Evolutionary conservation across 306 rosid species (phyloP), one percentile per base, ranked within the genome.

Genomic region (Fragaria nilgerrensis): DNA sequence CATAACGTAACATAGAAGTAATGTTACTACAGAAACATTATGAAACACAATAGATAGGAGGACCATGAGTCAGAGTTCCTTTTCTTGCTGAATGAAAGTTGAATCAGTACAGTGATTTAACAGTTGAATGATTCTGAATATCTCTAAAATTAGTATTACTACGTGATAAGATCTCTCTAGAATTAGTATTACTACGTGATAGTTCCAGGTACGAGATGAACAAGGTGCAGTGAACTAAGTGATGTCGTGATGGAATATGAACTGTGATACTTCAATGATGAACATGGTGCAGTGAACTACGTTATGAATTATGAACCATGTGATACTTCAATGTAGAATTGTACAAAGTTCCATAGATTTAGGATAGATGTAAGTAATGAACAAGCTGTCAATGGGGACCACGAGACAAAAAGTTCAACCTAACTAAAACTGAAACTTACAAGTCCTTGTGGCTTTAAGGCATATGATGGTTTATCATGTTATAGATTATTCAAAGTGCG

Each of bases 1-100:
- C 29, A 3, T n/a, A 73, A 78, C 64, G 27, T 55, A 52, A 6
- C 3, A 37, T 23, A 22, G 29, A 32, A 79, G 50, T 73, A 77
- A 17, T 4, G 11, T 63, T 25, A 22, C 22, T 7, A 27, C 19
- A 41, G 9, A 34, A 11, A 19, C 32, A 41, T 67, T 11, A 20
- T 41, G 45, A 41, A 34, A 19, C 19, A 49, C 4, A 16, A 49
- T 23, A 50, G 1, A 19, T 17, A 32, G 62, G 14, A 32, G 62
- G 14, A 72, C 5, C n/a, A 37, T 49, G 61, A 71, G 22, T 32
- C 17, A 25, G 47, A 49, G 9, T 11, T 72, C 63, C 75, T 11
- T 71, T 70, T 49, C 44, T 71, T 49, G 23, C 7, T 1, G 7
- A 71, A 32, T 50, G 47, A 39, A 71, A 71, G 27, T 17, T 49